These are phyloP conservation scores for Cyathus striatus DNA, from an alignment of 768 basidiomycete genomes.

Conservation along the genomic window DNA sequence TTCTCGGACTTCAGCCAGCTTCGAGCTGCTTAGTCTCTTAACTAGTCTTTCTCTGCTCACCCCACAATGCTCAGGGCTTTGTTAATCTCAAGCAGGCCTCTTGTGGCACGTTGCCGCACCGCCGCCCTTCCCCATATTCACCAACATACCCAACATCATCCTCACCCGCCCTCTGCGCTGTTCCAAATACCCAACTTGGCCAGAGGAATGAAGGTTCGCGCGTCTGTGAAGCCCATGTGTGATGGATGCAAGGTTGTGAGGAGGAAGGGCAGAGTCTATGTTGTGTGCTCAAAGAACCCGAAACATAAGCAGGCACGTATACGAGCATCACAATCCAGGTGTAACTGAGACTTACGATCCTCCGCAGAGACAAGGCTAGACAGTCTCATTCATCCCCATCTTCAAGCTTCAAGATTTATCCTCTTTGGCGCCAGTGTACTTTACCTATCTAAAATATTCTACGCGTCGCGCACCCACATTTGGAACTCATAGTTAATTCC, in stretches of 20 bases:
- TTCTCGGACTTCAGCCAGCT: too few species aligned
- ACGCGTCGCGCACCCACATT: constrained; percentile 72
- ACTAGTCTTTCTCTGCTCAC: constrained; percentile 2
- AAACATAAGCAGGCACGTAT: constrained; percentile 90
- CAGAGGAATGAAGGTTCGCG: constrained; percentile 95
- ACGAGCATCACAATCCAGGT: background rate
- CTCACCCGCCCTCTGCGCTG: constrained; percentile 16
- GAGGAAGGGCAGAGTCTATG: constrained; percentile 87
- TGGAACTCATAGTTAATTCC: constrained; percentile 87
- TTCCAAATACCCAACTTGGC: constrained; percentile 29
- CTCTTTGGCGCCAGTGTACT: background rate
- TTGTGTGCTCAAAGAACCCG: constrained; percentile 89
- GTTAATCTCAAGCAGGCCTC: constrained; percentile 55
- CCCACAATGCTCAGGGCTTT: constrained; percentile 59
- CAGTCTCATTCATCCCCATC: too few species aligned
- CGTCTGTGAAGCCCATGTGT: constrained; percentile 92
- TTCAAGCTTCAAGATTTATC: too few species aligned
- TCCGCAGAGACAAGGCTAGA: constrained; percentile 62
- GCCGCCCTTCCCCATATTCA: constrained; percentile 24
- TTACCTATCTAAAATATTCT: background rate
- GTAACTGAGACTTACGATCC: constrained; percentile 9
- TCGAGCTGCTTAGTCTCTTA: too few species aligned
- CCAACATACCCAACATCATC: constrained; percentile 26
- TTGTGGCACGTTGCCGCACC: constrained; percentile 46
- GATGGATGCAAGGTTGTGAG: constrained; percentile 87